Evolutionary conservation across 1,284 basidiomycete genomes (phyloP).

Genomic region (Sparassis latifolia): DNA sequence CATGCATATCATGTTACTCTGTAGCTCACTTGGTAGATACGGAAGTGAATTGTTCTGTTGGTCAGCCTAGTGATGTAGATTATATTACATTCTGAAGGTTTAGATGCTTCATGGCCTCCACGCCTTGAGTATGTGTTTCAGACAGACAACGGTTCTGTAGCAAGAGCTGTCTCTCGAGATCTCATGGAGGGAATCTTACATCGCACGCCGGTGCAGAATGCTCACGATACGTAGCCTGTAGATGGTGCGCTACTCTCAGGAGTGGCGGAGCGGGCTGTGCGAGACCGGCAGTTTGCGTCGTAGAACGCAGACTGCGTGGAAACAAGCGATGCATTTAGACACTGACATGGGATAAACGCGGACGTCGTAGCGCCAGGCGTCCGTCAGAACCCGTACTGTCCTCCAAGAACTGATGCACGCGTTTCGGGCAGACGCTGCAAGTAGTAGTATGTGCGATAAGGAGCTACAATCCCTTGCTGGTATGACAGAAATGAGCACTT

Average conservation of each 20-base stretch:
- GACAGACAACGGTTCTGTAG: conserved; percentile 28
- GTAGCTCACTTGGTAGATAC: neutral
- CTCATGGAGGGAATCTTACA: too few species aligned
- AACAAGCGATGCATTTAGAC: too few species aligned
- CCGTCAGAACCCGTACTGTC: neutral
- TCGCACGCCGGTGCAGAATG: too few species aligned
- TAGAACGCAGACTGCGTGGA: too few species aligned
- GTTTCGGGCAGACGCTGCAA: conserved; percentile 75
- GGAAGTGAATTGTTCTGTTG: neutral
- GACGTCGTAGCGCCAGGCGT: neutral
- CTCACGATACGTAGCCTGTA: too few species aligned
- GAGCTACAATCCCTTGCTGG: too few species aligned
- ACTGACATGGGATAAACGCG: too few species aligned
- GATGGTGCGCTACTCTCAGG: too few species aligned
- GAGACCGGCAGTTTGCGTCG: too few species aligned
- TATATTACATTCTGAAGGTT: neutral
- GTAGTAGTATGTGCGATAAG: conserved; percentile 36
- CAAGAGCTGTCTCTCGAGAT: too few species aligned
- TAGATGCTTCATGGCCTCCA: conserved; percentile 45
- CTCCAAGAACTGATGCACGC: conserved; percentile 63
- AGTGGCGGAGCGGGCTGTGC: too few species aligned
- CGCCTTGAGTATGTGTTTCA: conserved; percentile 75
- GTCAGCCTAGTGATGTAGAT: neutral
- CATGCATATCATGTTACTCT: neutral
- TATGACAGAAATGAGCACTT: too few species aligned